Conservation (phyloP, 352 stramenopile species). For the Aphanomyces cochlioides region DNA sequence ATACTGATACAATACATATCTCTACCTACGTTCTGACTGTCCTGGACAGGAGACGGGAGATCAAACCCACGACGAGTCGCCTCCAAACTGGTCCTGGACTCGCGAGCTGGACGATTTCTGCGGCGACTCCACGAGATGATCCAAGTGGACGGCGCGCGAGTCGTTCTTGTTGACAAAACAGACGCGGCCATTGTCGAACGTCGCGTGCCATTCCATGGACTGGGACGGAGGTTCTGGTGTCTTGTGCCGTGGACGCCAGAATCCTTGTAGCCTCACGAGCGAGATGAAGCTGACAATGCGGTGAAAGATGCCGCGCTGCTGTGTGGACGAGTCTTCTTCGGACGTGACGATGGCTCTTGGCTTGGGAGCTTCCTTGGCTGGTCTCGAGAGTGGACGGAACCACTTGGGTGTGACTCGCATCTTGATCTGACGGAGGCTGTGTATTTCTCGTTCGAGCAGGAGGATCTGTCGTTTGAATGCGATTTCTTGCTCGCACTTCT, state of each 20-base stretch:
- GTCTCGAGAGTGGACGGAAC: neutral
- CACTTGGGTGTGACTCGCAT: no score
- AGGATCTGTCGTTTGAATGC: neutral
- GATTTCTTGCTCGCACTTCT: conserved; percentile 9
- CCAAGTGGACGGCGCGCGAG: neutral
- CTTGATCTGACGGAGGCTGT: neutral
- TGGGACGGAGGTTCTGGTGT: neutral
- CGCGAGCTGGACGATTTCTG: neutral
- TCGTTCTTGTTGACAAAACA: conserved; percentile 7
- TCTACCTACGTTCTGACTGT: no score
- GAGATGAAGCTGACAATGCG: conserved; percentile 2
- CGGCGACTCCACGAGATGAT: neutral
- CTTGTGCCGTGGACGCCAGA: neutral
- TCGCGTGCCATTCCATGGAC: neutral
- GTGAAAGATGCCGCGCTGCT: conserved; percentile 6
- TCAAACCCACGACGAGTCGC: conserved; percentile 14
- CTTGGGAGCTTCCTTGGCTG: neutral
- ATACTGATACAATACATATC: neutral
- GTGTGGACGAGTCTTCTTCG: neutral
- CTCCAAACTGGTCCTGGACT: neutral
- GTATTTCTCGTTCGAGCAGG: conserved; percentile 7
- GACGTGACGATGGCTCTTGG: neutral
- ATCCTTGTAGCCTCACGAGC: neutral
- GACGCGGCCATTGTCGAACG: conserved; percentile 2
- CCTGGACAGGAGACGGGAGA: no score